phyloP scores from a whole-genome alignment of 106 monocot genomes.

The Iris macrosiphon region DNA sequence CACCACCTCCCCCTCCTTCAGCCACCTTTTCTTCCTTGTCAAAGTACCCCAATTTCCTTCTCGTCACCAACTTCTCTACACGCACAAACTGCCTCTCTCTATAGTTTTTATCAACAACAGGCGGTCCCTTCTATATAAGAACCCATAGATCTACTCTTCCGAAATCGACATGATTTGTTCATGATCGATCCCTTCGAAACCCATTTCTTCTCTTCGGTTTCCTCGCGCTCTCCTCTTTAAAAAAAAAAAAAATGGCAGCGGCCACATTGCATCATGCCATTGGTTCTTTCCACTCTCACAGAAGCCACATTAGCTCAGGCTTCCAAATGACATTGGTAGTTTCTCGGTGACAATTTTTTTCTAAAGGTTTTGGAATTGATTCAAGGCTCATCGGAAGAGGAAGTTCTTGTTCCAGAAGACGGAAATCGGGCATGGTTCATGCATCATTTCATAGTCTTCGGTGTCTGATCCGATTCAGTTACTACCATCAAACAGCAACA shows the following conservation, averaged over 20 bases:
- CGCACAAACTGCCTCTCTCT: too few relatives aligned
- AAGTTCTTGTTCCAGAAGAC: slow-evolving; percentile 2
- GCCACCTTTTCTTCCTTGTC: too few relatives aligned
- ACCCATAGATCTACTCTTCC: too few relatives aligned
- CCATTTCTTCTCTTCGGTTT: too few relatives aligned
- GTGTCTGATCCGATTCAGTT: slow-evolving; percentile 40
- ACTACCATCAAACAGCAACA: slow-evolving; percentile 12
- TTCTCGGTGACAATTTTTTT: slow-evolving; percentile 21
- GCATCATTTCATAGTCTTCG: slow-evolving; percentile 39
- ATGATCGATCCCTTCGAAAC: too few relatives aligned
- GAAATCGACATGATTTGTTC: too few relatives aligned
- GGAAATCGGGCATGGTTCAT: slow-evolving; percentile 27
- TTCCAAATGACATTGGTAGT: slow-evolving; percentile 3
- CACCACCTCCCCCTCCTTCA: too few relatives aligned
- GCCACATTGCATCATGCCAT: slow-evolving; percentile 14
- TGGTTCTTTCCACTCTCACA: slow-evolving; percentile 13
- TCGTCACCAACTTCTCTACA: too few relatives aligned
- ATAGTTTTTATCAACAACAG: too few relatives aligned
- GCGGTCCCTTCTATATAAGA: too few relatives aligned
- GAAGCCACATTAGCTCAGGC: neutral
- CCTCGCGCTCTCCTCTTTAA: too few relatives aligned
- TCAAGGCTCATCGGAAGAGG: slow-evolving; percentile 16
- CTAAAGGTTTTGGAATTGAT: slow-evolving; percentile 19
- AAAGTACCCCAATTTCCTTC: too few relatives aligned
- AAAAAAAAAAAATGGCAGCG: slow-evolving; percentile 46